Percentiles rank a stretch among this genome's conserved stretches.
Evolutionary conservation across 2,329 filamentous ascomycete genomes (phyloP).

Genomic region (Trichophyton simii): DNA sequence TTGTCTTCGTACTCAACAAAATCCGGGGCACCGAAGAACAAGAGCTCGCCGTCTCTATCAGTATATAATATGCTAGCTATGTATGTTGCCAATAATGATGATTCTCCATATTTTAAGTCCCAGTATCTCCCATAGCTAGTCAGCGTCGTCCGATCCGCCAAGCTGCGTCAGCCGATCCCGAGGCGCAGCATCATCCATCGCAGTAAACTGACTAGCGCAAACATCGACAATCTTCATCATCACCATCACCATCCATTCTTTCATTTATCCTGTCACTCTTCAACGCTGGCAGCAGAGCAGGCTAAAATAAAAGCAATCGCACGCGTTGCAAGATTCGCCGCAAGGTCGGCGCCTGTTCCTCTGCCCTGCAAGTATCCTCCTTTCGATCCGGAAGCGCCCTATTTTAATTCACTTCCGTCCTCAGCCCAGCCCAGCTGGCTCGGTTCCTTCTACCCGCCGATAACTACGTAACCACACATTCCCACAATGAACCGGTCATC

Average conservation of each 20-base stretch:
- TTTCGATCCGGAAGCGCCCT: too few relatives aligned
- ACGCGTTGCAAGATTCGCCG: not conserved
- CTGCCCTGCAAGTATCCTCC: too few relatives aligned
- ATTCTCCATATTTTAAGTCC: too few relatives aligned
- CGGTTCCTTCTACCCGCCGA: not conserved
- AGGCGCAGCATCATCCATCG: not conserved
- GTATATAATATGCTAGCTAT: too few relatives aligned
- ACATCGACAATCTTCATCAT: not conserved
- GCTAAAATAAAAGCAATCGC: not conserved
- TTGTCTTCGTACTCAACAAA: not conserved
- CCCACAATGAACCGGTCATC: not conserved
- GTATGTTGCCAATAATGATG: too few relatives aligned
- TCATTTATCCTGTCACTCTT: too few relatives aligned
- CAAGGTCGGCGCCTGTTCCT: not conserved
- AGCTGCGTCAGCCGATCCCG: not conserved
- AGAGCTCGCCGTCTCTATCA: not conserved
- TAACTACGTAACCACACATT: not conserved
- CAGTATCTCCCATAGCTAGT: not conserved
- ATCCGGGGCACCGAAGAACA: not conserved
- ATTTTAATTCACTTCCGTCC: not conserved
- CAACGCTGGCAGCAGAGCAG: not conserved
- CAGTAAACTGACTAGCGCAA: not conserved
- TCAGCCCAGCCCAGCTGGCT: not conserved
- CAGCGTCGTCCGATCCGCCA: not conserved
- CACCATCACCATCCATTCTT: too few relatives aligned